Base-by-base conservation (phyloP, 2,329 filamentous ascomycete species). In the Botrytis elliptica region DNA sequence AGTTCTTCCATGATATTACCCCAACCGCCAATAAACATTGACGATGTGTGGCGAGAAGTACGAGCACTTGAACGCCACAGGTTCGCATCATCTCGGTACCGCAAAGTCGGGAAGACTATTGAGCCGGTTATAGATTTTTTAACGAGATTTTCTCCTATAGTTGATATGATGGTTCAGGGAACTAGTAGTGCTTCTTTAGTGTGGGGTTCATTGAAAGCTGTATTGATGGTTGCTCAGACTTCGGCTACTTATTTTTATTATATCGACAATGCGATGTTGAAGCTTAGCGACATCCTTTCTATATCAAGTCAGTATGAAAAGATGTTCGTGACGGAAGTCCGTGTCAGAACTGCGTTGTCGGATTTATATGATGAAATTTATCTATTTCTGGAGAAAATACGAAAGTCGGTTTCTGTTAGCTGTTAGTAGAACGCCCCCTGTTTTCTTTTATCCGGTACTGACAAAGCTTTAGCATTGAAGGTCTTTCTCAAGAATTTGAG, bases 161-260 rank as follows among this genome's bases (percentile, higher is more conserved):
- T 72, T 6, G 71, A 72, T 42, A 72, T 72, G 63, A 72, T 72
- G 71, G 71, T 72, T 33, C 71, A 72, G 42, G 71, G 71, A 2
- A 72, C 63, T 0, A 69, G 52, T 40, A 72, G 29, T 36, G 71
- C 71, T 5, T 68, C 63, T 62, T 12, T 72, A 18, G 52, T 72
- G 60, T 72, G 71, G 71, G 71, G 71, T n/a, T 68, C 63, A 1
- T 69, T 72, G 40, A 72, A 62, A 36, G 71, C 25, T 38, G 60
- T 72, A 49, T 62, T 72, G 40, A 59, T 72, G 71, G 63, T 72
- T 49, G 71, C 71, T 38, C 71, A 72, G n/a, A 72, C 71, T n/a
- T 72, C 71, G 10, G 52, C 57, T 12, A 60, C 55, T 20, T 72
- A 72, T 42, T 72, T 72, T 46, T 36, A 60, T 20, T 72, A 72